Evolutionary conservation across 2,329 filamentous ascomycete genomes (phyloP), one percentile per base, ranked within the genome.

Genomic region (Chrysoporthe puriensis): DNA sequence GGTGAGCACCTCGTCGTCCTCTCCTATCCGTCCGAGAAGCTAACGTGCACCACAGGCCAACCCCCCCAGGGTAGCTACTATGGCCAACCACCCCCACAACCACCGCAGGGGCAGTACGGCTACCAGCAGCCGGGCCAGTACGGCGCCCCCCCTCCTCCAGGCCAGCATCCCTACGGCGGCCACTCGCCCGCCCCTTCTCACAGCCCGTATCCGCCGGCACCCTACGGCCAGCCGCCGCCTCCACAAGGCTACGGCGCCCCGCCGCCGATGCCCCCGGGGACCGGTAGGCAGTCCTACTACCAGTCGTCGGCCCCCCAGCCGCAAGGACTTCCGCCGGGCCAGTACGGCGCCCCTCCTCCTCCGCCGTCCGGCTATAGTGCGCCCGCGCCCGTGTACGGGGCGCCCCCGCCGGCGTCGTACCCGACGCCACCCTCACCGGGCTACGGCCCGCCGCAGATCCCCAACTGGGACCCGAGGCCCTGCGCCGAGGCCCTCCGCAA

Each of bases 401-500:
- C 62, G 21, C 44, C 68, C 4, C 65, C 68, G 74, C 74, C 42
- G 73, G 62, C 62, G n/a, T 57, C 52, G 8, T 62, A 50, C 52
- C 68, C 90, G 13, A 88, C 90, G 0, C 85, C 86, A 13, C 87
- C 92, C 0, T 91, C 91, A 0, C 79, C 86, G 0, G 94, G 94
- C 46, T 97, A 97, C 74, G 88, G 88, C 2, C 85, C 90, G 0
- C 87, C 88, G 14, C 91, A 92, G 74, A 82, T 87, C 58, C 91
- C 92, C 56, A 84, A 87, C 42, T 90, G 85, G 83, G 89, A 97
- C 71, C 90, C 88, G 60, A 84, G 81, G 3, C 80, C 83, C 14
- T 89, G 96, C 73, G 91, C 93, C 0, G 87, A 93, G 67, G 86
- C 84, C 4, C 82, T 97, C 32, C 88, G 93, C 64, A 86, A 86